These are phyloP conservation scores for Dryas alaskensis DNA, from an alignment of 306 rosid genomes.

Conservation along the genomic window DNA sequence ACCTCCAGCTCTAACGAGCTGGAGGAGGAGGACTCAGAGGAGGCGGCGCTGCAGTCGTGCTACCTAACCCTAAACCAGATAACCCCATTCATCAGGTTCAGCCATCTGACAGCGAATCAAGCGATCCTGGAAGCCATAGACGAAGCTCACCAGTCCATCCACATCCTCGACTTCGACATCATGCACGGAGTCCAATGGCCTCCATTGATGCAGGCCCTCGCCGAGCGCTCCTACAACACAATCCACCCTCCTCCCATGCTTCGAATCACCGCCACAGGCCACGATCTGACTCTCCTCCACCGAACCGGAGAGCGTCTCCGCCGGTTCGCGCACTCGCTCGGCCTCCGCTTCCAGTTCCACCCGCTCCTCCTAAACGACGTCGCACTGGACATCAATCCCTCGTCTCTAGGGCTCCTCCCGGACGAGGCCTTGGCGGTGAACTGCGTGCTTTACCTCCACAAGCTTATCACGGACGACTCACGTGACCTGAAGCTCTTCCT, in stretches of 20 bases:
- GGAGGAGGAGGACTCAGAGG: constrained; percentile 3
- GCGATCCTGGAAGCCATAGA: constrained; percentile 53
- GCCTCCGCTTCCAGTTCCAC: constrained; percentile 46
- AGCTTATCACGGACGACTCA: constrained; percentile 27
- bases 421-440: constrained; percentile 52
- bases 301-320: constrained; percentile 50
- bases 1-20: not conserved
- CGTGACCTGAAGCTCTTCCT: constrained; percentile 31
- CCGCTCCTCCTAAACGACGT: constrained; percentile 32
- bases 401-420: constrained; percentile 24
- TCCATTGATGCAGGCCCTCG: constrained; percentile 60
- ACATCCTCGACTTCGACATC: constrained; percentile 52
- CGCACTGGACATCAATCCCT: constrained; percentile 18
- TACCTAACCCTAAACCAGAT: constrained; percentile 51
- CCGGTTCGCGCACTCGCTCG: constrained; percentile 45
- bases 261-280: constrained; percentile 53
- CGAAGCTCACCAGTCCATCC: constrained; percentile 35
- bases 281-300: constrained; percentile 33
- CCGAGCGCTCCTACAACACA: constrained; percentile 35
- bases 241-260: constrained; percentile 39
- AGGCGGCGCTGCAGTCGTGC: constrained; percentile 32
- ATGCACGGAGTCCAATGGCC: constrained; percentile 68
- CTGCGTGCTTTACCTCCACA: constrained; percentile 47
- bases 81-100: constrained; percentile 50
- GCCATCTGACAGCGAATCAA: constrained; percentile 54